Evolutionary conservation across 129 eudicot species (phyloP), one percentile per base, ranked within the genome.

Genomic region (Smallanthus sonchifolius): DNA sequence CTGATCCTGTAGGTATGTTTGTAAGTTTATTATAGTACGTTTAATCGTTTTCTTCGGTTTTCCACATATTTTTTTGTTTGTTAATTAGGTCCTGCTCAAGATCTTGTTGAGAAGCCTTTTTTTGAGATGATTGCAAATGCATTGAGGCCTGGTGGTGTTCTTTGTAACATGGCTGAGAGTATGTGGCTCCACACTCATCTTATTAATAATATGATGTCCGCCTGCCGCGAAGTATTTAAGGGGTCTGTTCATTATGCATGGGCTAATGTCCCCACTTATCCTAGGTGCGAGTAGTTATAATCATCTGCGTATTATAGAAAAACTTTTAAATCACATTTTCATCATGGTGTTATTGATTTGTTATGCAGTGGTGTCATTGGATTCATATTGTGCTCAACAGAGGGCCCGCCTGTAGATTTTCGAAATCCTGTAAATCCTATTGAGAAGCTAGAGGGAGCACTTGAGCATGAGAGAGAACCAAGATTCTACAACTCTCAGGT

Each of bases 181-280:
- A 83, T 91, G 93, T 94, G 99, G 99, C 91, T 94, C 43, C 99
- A 94, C 72, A 94, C 99, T 30, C 99, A 94, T 87, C 90, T 91
- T 35, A 94, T 94, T 74, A 88, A 91, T 65, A 90, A 94, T 69
- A 88, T 87, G 97, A 5, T 91, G n/a, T 82, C 90, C n/a, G 74
- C 85, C 8, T 94, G 99, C 60, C 93, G 86, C 30, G 89, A 86
- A 54, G 82, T 80, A 43, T 94, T 94, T 42, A 88, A 82, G 76
- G 98, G 99, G 60, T 88, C 97, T 62, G 97, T 94, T 75, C 94
- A 84, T 57, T 94, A 94, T 82, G 99, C 99, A 17, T 94, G 99
- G 99, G 80, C 99, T 8, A 94, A 86, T 73, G 97, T 94, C 30
- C 98, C 98, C 37, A 90, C 98, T 5, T 90, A 94, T 80, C 98